Percentiles rank a stretch among this genome's conserved stretches.
These are phyloP conservation scores for Mollisia scopiformis DNA, from an alignment of 2,329 filamentous ascomycete genomes.

Conservation along the genomic window DNA sequence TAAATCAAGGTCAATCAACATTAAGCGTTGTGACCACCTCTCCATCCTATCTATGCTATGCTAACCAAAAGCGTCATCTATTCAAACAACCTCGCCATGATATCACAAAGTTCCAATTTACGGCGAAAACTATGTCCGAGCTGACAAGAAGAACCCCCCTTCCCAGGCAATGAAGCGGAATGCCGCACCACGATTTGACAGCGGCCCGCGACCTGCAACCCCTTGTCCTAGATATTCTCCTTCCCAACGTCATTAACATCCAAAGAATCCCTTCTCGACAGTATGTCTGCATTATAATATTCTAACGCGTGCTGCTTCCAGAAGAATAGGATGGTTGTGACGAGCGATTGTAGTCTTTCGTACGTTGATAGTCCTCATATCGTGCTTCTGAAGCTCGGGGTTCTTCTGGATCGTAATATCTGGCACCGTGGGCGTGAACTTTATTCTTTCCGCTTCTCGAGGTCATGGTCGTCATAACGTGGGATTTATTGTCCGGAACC, in stretches of 20 bases:
- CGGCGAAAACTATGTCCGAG: neutral
- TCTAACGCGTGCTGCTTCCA: no score
- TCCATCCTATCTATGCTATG: neutral
- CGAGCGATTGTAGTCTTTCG: no score
- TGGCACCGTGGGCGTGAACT: constrained; percentile 11
- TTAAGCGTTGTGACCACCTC: neutral
- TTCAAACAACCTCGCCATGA: neutral
- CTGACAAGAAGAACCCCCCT: neutral
- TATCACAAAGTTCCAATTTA: neutral
- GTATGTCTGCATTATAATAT: neutral
- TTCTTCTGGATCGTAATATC: constrained; percentile 13
- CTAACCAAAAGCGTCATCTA: neutral
- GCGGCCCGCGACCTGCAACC: neutral
- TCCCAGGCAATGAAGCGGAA: neutral
- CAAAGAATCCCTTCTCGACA: neutral
- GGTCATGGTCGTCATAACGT: constrained; percentile 2
- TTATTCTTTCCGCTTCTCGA: constrained; percentile 6
- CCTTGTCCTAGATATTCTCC: neutral
- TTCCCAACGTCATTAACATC: neutral
- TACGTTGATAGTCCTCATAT: constrained; percentile 18
- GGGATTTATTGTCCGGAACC: constrained; percentile 28
- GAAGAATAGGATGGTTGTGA: no score
- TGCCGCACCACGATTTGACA: neutral
- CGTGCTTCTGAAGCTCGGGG: constrained; percentile 14
- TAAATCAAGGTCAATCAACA: neutral